Evolutionary conservation across 768 basidiomycete genomes (phyloP).

Genomic region (Steccherinum ochraceum): DNA sequence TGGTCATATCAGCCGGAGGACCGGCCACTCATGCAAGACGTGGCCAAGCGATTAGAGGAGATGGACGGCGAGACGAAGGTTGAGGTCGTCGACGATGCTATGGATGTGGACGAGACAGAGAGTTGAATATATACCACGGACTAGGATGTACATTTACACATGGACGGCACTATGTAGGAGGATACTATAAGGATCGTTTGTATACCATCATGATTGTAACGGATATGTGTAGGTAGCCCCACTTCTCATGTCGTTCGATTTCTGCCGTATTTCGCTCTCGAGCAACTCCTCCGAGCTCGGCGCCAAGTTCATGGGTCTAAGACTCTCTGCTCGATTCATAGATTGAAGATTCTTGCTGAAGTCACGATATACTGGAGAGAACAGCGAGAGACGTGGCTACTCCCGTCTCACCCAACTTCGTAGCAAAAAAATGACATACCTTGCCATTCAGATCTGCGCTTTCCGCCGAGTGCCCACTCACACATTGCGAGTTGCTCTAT

Average conservation of each 20-base stretch:
- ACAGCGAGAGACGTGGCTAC: too few relatives aligned
- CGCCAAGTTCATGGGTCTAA: too few relatives aligned
- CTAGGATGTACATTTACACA: conserved; percentile 5
- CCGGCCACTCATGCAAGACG: conserved; percentile 35
- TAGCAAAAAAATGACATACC: conserved; percentile 20
- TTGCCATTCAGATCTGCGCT: conserved; percentile 33
- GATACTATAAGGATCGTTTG: too few relatives aligned
- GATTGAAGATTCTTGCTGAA: too few relatives aligned
- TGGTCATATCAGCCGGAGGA: conserved; percentile 35
- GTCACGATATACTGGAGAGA: too few relatives aligned
- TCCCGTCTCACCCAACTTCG: too few relatives aligned
- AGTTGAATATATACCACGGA: neutral
- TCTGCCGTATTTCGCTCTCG: too few relatives aligned
- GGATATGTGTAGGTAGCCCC: too few relatives aligned
- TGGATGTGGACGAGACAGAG: neutral
- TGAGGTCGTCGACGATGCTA: neutral
- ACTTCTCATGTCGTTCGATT: too few relatives aligned
- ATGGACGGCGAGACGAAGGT: conserved; percentile 6
- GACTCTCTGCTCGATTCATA: too few relatives aligned
- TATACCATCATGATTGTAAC: too few relatives aligned
- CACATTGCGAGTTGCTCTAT: conserved; percentile 22
- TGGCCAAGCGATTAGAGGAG: conserved; percentile 23
- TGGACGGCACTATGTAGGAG: neutral
- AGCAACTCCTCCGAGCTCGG: too few relatives aligned
- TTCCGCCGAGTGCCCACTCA: conserved; percentile 31